Conservation (phyloP, 2,329 filamentous ascomycete genomes). For the Drechslerella stenobrocha region DNA sequence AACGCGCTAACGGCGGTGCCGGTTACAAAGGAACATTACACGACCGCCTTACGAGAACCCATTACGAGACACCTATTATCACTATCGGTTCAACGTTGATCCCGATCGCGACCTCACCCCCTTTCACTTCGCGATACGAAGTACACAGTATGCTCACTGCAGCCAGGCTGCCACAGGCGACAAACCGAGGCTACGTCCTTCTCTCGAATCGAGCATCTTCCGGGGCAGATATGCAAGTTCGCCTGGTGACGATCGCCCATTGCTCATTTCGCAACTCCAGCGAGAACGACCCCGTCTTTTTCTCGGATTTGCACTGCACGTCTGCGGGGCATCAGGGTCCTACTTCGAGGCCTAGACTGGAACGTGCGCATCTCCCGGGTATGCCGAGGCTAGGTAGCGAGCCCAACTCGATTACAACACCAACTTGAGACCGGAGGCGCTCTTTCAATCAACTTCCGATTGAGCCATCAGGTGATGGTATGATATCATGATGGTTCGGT, state of each 20-base stretch:
- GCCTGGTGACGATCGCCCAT: neutral
- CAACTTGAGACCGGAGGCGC: slow-evolving; percentile 1
- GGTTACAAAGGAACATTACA: too few species aligned
- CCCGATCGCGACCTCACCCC: too few species aligned
- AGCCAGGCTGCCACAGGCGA: too few species aligned
- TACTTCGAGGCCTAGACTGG: neutral
- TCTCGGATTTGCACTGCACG: neutral
- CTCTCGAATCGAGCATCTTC: too few species aligned
- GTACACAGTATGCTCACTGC: too few species aligned
- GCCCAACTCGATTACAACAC: neutral
- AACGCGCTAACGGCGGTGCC: too few species aligned
- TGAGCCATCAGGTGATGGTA: slow-evolving; percentile 4
- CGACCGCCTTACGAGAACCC: too few species aligned
- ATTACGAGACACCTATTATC: too few species aligned
- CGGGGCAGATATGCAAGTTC: too few species aligned
- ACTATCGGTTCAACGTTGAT: too few species aligned
- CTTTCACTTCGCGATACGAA: too few species aligned
- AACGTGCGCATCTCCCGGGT: slow-evolving; percentile 1
- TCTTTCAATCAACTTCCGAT: neutral
- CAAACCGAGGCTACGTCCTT: too few species aligned
- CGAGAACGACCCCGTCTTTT: neutral
- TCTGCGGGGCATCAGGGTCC: neutral
- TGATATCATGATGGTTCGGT: neutral
- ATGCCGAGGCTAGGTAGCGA: slow-evolving; percentile 1
- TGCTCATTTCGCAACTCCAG: slow-evolving; percentile 1